Base-by-base conservation (phyloP, 192 early-diverging fungal species). In the Entomortierella chlamydospora region DNA sequence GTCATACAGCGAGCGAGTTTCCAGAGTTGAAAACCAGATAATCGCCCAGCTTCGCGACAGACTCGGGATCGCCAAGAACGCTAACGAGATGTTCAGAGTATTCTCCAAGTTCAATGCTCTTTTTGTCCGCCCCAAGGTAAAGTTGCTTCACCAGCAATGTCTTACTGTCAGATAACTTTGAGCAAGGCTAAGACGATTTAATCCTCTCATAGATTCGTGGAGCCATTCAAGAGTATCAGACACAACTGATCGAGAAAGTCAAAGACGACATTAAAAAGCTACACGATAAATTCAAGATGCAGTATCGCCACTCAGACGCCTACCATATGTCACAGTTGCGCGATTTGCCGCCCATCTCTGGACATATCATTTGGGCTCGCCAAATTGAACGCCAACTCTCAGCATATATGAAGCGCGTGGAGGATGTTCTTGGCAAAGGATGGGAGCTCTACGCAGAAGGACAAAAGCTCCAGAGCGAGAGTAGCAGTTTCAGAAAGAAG, bases 21-120 rank as follows among this genome's bases (percentile, higher is more conserved):
- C 95, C 30, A 87, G 95, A 12, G 95, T 99, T 12, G 98, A 99
- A 81, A 98, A 98, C 84, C 95, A 96, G 81, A 98, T 99, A 69
- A 99, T 99, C 70, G 89, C 93, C 22, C 89, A 91, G 22, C 67
- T 81, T 39, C 91, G 97, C 25, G 98, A 99, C 84, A 88, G 95
- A 25, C 89, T 99, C 39, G 98, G 95, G 25, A 95, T 93, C 11
- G 95, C 95, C 56, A 94, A 95, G 82, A 99, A 95, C 76, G 98
- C 98, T 4, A 96, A 93, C 55, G 98, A 99, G 76, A 99, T 99
- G 98, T 99, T 99, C 86, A 90, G 97, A 18, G 96, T 99, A 25
- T 99, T 99, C 78, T 97, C 96, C 45, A 99, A 99, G 78, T 99
- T 99, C 90, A 99, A 99, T 77, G 97, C 98, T 3, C 89, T 99